phyloP scores from a whole-genome alignment of 805 yeast species.

The Metschnikowia lochheadii region DNA sequence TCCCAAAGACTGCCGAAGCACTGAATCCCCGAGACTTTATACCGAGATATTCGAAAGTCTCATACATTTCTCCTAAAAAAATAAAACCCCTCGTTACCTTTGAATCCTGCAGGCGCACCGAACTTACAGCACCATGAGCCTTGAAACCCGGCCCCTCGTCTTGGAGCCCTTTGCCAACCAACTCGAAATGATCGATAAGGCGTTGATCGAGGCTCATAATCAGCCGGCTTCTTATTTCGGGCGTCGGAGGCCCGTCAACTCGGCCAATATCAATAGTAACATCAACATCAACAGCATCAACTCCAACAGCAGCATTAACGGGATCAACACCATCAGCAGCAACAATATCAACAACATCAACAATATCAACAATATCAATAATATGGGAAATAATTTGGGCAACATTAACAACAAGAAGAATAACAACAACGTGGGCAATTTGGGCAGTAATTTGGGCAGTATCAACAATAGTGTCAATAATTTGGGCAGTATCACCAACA shows the following conservation, averaged over 20 bases:
- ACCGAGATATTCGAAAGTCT: too few species aligned
- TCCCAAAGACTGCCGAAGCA: too few species aligned
- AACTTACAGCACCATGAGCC: background rate
- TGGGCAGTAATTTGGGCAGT: too few species aligned
- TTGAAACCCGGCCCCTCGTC: constrained; percentile 17
- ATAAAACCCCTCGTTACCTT: too few species aligned
- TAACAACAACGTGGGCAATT: background rate
- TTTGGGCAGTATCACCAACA: background rate
- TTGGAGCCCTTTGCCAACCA: constrained; percentile 34
- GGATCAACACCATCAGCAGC: background rate
- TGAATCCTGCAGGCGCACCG: background rate
- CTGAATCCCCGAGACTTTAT: too few species aligned
- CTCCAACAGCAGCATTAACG: background rate
- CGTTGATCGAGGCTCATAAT: constrained; percentile 29
- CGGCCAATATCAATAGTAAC: background rate
- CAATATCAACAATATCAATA: background rate
- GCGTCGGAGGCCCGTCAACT: constrained; percentile 13
- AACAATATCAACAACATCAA: background rate
- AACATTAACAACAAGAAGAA: background rate
- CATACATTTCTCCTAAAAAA: too few species aligned
- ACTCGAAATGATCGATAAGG: constrained; percentile 29
- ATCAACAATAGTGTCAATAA: background rate
- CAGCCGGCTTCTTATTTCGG: constrained; percentile 26
- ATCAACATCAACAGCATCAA: background rate
- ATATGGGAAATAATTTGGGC: too few species aligned